phyloP scores from a whole-genome alignment of 108 stramenopile species.

The Bacterosira constricta region DNA sequence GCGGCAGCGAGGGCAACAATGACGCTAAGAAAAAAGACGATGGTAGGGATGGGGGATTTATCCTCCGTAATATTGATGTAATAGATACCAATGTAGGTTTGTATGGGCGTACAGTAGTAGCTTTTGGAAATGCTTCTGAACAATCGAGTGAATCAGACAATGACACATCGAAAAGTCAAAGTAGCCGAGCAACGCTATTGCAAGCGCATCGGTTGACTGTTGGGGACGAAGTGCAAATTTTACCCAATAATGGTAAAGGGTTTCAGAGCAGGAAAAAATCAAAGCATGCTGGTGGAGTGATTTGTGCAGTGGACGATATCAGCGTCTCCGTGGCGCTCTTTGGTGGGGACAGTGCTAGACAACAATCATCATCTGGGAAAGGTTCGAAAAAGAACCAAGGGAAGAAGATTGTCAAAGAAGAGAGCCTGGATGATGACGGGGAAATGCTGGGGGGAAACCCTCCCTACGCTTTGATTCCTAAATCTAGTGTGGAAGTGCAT shows the following conservation, averaged over 20 bases:
- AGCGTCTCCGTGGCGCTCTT: conserved; percentile 74
- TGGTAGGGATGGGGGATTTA: conserved; percentile 44
- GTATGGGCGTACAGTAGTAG: conserved; percentile 82
- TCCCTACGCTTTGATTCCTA: conserved; percentile 72
- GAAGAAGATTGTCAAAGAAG: conserved; percentile 30
- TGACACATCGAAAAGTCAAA: background rate
- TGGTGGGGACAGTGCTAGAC: conserved; percentile 25
- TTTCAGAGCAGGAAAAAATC: conserved; percentile 22
- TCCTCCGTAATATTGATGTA: conserved; percentile 56
- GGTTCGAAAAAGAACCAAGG: conserved; percentile 14
- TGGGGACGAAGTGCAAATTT: conserved; percentile 88
- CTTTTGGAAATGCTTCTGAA: conserved; percentile 27
- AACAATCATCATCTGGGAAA: conserved; percentile 9
- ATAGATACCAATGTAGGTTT: conserved; percentile 72
- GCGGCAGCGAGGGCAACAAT: conserved; percentile 1
- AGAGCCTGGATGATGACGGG: conserved; percentile 42
- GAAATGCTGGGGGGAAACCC: conserved; percentile 43
- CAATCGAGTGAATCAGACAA: background rate
- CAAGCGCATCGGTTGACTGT: conserved; percentile 83
- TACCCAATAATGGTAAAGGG: conserved; percentile 47
- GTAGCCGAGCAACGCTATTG: conserved; percentile 27
- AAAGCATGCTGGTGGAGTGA: conserved; percentile 54
- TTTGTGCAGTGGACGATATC: conserved; percentile 69
- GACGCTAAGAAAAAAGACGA: conserved; percentile 11
- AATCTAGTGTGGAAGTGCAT: conserved; percentile 77